Evolutionary conservation across 75 land plant species (phyloP).

Genomic region (Ceratopteris richardii): DNA sequence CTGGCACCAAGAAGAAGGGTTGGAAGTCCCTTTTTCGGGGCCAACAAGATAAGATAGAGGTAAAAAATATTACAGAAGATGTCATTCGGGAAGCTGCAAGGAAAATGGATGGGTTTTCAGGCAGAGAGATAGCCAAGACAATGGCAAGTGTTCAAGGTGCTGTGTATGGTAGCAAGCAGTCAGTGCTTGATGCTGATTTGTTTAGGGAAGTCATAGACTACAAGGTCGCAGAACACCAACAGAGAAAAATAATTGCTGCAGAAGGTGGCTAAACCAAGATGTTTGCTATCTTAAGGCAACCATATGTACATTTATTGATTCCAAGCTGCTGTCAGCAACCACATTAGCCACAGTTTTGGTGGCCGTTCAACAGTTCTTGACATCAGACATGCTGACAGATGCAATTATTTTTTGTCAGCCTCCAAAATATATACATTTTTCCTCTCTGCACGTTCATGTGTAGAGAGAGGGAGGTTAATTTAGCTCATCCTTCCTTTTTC

Average conservation of each 20-base stretch:
- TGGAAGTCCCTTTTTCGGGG: slow-evolving; percentile 26
- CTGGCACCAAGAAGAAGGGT: slow-evolving; percentile 46
- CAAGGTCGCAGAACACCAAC: slow-evolving; percentile 89
- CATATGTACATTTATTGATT: no score
- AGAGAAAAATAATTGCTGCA: slow-evolving; percentile 50
- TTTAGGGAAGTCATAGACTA: slow-evolving; percentile 90
- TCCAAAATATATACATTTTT: no score
- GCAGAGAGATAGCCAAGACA: slow-evolving; percentile 84
- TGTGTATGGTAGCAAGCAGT: slow-evolving; percentile 79
- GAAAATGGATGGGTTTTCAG: slow-evolving; percentile 87
- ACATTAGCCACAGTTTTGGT: no score
- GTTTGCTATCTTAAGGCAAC: no score
- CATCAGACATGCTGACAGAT: no score
- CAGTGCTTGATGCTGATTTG: slow-evolving; percentile 51
- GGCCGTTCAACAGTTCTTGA: no score
- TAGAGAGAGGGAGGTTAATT: no score
- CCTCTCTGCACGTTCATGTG: no score
- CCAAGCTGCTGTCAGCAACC: no score
- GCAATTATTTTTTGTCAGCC: no score
- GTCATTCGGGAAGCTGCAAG: slow-evolving; percentile 63
- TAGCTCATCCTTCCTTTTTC: no score
- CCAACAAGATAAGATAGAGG: slow-evolving; percentile 67
- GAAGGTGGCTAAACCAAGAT: no score
- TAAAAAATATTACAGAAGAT: slow-evolving; percentile 69
- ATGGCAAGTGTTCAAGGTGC: slow-evolving; percentile 90